Conservation (phyloP, 148 eudicot genomes). For the Chenopodium album region DNA sequence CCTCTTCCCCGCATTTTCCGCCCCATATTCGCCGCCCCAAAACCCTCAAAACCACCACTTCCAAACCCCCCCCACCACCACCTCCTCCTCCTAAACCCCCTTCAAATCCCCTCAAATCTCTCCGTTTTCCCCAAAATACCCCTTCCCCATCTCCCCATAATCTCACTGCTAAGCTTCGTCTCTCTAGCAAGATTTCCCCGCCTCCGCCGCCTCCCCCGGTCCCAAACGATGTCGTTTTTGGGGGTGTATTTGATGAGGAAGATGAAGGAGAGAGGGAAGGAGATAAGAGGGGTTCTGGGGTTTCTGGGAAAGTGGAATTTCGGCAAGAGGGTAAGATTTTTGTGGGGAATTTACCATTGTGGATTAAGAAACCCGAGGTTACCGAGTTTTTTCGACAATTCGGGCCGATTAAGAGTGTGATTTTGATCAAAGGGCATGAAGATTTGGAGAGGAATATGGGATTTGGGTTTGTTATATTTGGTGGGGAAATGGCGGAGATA, state of each 20-base stretch:
- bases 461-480: slow-evolving; percentile 80
- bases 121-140: slow-evolving; percentile 34
- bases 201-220: slow-evolving; percentile 59
- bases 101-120: slow-evolving; percentile 57
- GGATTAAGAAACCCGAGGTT: slow-evolving; percentile 75
- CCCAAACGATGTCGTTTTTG: slow-evolving; percentile 21
- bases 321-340: slow-evolving; percentile 80
- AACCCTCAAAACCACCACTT: slow-evolving; percentile 35
- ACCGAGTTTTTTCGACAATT: slow-evolving; percentile 83
- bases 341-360: slow-evolving; percentile 79
- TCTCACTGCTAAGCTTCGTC: slow-evolving; percentile 58
- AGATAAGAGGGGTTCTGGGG: not conserved
- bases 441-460: slow-evolving; percentile 77
- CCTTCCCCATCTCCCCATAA: slow-evolving; percentile 1
- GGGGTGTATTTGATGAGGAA: not conserved
- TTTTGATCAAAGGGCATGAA: slow-evolving; percentile 74
- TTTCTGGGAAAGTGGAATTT: slow-evolving; percentile 28
- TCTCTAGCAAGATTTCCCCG: slow-evolving; percentile 77
- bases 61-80: slow-evolving; percentile 20
- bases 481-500: slow-evolving; percentile 50
- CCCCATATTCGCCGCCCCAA: slow-evolving; percentile 59
- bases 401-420: slow-evolving; percentile 75
- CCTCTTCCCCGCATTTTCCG: slow-evolving; percentile 33
- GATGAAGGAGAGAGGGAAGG: not conserved
- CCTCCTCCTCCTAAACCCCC: slow-evolving; percentile 27